A percentile compares a stretch with the other conserved stretches of the same genome.
Evolutionary conservation across 2,329 filamentous ascomycete species (phyloP).

Genomic region (Penicillium nordicum): DNA sequence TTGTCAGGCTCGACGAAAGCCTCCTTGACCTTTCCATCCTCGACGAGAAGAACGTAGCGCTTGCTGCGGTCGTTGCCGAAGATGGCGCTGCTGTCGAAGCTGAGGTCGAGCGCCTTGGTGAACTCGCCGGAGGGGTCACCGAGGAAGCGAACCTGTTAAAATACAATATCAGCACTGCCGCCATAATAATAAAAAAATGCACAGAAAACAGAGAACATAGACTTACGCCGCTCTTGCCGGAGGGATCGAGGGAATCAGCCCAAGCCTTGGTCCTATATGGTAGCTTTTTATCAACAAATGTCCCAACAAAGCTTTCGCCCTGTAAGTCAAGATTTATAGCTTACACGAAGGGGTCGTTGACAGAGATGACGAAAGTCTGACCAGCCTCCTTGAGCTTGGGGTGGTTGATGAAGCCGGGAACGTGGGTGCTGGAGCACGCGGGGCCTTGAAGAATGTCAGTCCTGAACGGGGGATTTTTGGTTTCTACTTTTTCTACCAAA

Average conservation of each 20-base stretch:
- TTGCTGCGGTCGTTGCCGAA: slow-evolving; percentile 82
- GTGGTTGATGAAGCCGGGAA: slow-evolving; percentile 83
- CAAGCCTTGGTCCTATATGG: slow-evolving; percentile 78
- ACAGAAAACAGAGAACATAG: background rate
- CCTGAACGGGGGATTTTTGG: background rate
- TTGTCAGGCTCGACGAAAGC: slow-evolving; percentile 84
- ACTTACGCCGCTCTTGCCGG: slow-evolving; percentile 70
- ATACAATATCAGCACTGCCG: background rate
- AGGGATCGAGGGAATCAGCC: slow-evolving; percentile 72
- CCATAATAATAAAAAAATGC: background rate
- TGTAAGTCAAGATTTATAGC: slow-evolving; percentile 31
- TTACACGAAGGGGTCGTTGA: slow-evolving; percentile 94
- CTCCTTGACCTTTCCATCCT: slow-evolving; percentile 80
- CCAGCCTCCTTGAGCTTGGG: slow-evolving; percentile 74
- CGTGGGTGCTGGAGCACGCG: slow-evolving; percentile 65
- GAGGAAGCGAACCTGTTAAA: slow-evolving; percentile 76
- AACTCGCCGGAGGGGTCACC: slow-evolving; percentile 77
- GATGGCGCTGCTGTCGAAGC: slow-evolving; percentile 73
- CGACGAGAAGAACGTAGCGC: slow-evolving; percentile 78
- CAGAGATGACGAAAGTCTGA: slow-evolving; percentile 81
- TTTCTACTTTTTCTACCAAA: background rate
- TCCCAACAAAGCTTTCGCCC: background rate
- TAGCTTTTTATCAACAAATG: slow-evolving; percentile 6
- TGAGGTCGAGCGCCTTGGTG: slow-evolving; percentile 76
- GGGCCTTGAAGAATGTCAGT: slow-evolving; percentile 45